Base-by-base conservation (phyloP, 2,329 filamentous ascomycete genomes). In the Aspergillus transmontanensis region DNA sequence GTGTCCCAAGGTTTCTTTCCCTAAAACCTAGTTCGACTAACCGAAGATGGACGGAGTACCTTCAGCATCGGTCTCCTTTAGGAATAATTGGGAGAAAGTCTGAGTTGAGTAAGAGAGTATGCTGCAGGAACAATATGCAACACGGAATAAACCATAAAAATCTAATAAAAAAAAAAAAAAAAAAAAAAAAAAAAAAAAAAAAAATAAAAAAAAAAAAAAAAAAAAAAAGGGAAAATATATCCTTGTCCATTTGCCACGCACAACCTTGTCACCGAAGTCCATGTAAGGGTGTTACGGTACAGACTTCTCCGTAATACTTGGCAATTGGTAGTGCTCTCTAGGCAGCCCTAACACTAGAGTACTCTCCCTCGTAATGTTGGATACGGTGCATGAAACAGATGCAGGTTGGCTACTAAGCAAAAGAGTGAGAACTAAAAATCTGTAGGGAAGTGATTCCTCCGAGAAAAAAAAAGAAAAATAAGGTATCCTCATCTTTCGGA, bases 361-460 rank as follows among this genome's bases (percentile, higher is more conserved):
- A 41, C 10, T n/a, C 19, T n/a, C 16, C 7, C 6, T 41, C 39
- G 39, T 48, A 48, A 16, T 28, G 14, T 19, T n/a, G 28, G 4
- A 16, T 34, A 32, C 14, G 6, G 4, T 26, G 45, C 45, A 48
- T 26, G 28, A 28, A 53, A 16, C 4, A 16, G 5, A 53, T 53
- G 28, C 28, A 53, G 1, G 14, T 16, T 41, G 39, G 19, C 39
- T 41, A 12, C 9, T 32, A 19, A 55, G n/a, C n/a, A 30, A 21
- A 39, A 53, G n/a, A n/a, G 51, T 55, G 51, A 55, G 51, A 55
- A 55, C 51, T 55, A 41, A 39, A 16, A 55, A 11, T 46, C 3
- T 11, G 43, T 14, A 36, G 9, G 19, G 30, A 26, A 54, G 2
- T 9, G 4, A 54, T 36, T 36, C 16, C 46, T 30, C n/a, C 26